Percentiles rank a stretch among this genome's conserved stretches.
phyloP scores from a whole-genome alignment of 495 filamentous ascomycete genomes.

The Xylaria scruposa region DNA sequence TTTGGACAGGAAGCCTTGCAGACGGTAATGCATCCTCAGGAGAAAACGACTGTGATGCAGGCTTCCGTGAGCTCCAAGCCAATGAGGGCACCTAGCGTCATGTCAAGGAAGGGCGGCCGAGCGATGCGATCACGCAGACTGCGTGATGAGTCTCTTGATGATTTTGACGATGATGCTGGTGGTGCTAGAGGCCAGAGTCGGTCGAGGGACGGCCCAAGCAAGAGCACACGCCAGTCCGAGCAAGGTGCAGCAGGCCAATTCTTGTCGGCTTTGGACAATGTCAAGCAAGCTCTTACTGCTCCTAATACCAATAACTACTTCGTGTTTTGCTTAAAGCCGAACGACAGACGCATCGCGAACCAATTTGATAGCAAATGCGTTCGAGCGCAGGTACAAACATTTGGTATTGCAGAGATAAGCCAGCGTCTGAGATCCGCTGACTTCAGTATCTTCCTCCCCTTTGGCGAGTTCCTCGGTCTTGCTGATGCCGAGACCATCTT shows the following conservation, averaged over 20 bases:
- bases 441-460: slow-evolving; percentile 94
- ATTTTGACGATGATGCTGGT: slow-evolving; percentile 52
- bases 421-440: slow-evolving; percentile 90
- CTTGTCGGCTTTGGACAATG: slow-evolving; percentile 84
- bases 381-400: slow-evolving; percentile 89
- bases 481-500: slow-evolving; percentile 82
- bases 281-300: slow-evolving; percentile 81
- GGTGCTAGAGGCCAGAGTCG: slow-evolving; percentile 38
- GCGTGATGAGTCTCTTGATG: slow-evolving; percentile 61
- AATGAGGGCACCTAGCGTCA: slow-evolving; percentile 89
- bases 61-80: slow-evolving; percentile 95
- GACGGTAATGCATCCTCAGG: slow-evolving; percentile 87
- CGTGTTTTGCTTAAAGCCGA: slow-evolving; percentile 96
- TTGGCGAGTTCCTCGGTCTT: slow-evolving; percentile 91
- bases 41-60: slow-evolving; percentile 91
- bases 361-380: slow-evolving; percentile 99
- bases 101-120: slow-evolving; percentile 65
- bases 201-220: slow-evolving; percentile 35
- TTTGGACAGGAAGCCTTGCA: slow-evolving; percentile 94
- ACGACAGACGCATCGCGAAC: slow-evolving; percentile 95
- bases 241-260: slow-evolving; percentile 95
- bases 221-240: slow-evolving; percentile 54
- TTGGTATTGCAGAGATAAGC: slow-evolving; percentile 97
- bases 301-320: slow-evolving; percentile 91
- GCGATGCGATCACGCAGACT: slow-evolving; percentile 45